Evolutionary conservation across 2,329 filamentous ascomycete genomes (phyloP), one percentile per base, ranked within the genome.

Genomic region (Penicillium sp.): DNA sequence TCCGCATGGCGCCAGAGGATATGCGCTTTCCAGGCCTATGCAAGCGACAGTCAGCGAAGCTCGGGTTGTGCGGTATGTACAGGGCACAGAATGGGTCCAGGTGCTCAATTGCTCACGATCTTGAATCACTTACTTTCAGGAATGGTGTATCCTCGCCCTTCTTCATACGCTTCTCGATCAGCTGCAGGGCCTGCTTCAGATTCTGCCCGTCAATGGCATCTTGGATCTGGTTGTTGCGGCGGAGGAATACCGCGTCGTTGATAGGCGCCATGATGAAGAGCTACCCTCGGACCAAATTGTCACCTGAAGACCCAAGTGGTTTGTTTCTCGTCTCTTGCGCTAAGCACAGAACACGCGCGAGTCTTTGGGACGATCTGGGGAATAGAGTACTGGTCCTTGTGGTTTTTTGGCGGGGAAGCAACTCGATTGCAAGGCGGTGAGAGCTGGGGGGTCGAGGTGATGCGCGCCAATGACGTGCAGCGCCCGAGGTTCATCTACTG

Each of bases 161-260:
- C 75, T 87, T 85, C 66, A 83, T 80, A 56, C 82, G 82, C 65
- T 83, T 83, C 61, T 83, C 80, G 56, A 81, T 81, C 22, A 83
- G 70, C 68, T 83, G 80, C 58, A 83, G 65, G 7, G 81, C 82
- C 67, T 82, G 81, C 67, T 83, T 83, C 68, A 81, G 72, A 65
- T 83, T 83, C 61, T 77, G 77, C 47, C 72, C 76, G 61, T 82
- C 77, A 73, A 82, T 77, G 58, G 80, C 80, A 75, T 82, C 81
- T 70, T 82, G 79, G 53, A 83, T 81, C 63, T 81, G 80, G 62
- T 81, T 80, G 65, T 82, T 81, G 62, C 81, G 79, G 60, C 79
- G 79, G 50, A 78, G 72, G 59, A 79, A 76, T 38, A 80, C 78
- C 55, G 74, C 72, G 58, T 79, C 76, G 67, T 75, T 75, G 59